Base-by-base conservation (phyloP, 192 early-diverging fungal species). In the Backusella mclennaniae region DNA sequence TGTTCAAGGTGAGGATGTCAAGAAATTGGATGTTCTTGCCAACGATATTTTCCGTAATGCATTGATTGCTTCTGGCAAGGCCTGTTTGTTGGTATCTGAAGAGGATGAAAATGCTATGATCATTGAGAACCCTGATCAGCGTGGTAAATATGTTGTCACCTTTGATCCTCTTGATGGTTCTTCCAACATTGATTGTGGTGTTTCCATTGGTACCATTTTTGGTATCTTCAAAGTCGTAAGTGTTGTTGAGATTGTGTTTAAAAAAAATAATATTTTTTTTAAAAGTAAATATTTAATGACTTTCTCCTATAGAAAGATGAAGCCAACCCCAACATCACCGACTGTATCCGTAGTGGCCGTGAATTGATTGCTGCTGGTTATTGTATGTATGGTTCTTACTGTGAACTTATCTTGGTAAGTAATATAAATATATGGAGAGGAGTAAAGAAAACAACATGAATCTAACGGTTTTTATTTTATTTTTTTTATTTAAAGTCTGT, bases 41-140 rank as follows among this genome's bases (percentile, higher is more conserved):
- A 99, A 99, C 85, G 95, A 99, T 78, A 99, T 99, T 87, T 97
- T 99, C 90, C 91, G 95, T 84, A 98, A 99, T 85, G 89, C 97
- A 67, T 88, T 99, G 77, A 85, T 89, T 76, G 92, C 91, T 31
- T 95, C 94, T 26, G 95, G 95, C 68, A 96, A 96, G 85, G 93
- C 96, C 42, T 92, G 94, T 26, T 86, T 99, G 63, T 90, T 99
- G 89, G 95, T 99, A 36, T 97, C 96, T 7, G 97, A 99, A 84
- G 97, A 99, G 84, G 92, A 95, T 69, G 97, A 99, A 72, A 90
- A 97, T 73, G 95, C 95, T 46, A 96, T 99, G 82, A 84, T 94
- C 68, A 90, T 99, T 68, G 90, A 93, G 74, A 89, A 89, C 73
- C 78, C 71, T 15, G 85, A 87, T 71, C 84, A 93, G 76, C 89